A percentile compares a stretch with the other conserved stretches of the same genome.
phyloP scores from a whole-genome alignment of 331 rosid species.

The Quercus tomentella region DNA sequence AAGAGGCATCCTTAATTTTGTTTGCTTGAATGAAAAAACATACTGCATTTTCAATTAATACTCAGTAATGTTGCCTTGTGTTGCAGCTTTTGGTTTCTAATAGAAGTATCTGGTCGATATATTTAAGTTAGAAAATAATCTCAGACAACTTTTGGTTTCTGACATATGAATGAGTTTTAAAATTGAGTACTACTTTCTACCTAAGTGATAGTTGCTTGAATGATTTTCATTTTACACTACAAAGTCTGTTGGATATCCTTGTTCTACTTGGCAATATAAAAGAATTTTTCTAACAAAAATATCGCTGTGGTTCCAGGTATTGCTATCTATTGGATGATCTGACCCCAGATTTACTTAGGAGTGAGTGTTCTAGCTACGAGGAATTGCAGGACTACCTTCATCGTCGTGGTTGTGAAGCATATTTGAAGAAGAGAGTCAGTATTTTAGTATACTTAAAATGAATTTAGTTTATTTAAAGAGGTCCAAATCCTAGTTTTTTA shows the following conservation, averaged over 20 bases:
- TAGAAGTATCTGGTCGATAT: background rate
- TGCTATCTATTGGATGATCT: conserved; percentile 88
- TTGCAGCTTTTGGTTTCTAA: background rate
- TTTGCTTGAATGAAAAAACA: conserved; percentile 1
- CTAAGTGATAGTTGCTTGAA: background rate
- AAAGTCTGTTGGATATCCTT: background rate
- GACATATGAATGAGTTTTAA: background rate
- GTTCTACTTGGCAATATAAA: conserved; percentile 10
- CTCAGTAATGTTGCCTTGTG: background rate
- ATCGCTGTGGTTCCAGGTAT: conserved; percentile 47
- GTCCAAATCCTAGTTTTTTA: no score
- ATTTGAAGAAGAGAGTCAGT: conserved; percentile 79
- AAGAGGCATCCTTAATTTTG: conserved; percentile 38
- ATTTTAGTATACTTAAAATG: background rate
- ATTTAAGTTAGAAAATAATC: background rate
- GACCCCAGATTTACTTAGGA: conserved; percentile 69
- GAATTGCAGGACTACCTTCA: conserved; percentile 69
- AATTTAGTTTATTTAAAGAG: background rate
- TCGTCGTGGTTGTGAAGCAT: conserved; percentile 79
- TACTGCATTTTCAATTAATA: background rate
- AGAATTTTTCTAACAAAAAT: conserved; percentile 9
- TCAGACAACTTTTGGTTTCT: background rate
- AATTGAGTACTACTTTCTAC: background rate
- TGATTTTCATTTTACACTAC: background rate
- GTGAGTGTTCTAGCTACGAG: conserved; percentile 57